Conservation (phyloP, 306 rosid species). For the Ormosia emarginata region DNA sequence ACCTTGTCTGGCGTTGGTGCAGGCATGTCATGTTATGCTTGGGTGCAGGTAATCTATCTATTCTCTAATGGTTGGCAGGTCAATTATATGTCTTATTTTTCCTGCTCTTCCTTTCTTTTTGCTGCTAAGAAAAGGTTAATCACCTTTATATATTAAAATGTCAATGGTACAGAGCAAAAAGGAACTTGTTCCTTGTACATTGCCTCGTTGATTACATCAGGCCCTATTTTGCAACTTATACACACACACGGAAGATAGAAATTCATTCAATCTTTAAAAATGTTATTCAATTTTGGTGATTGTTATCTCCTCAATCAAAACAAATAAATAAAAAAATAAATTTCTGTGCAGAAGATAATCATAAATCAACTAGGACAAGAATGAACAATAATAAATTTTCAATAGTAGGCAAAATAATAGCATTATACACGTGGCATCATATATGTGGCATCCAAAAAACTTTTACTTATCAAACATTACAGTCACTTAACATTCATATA, state of each 20-base stretch:
- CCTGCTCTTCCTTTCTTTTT: background rate
- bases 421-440: no score
- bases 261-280: background rate
- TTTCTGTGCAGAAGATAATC: background rate
- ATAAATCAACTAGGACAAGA: background rate
- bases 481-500: background rate
- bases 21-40: conserved; percentile 1
- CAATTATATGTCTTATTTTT: conserved; percentile 6
- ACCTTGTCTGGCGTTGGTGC: conserved; percentile 19
- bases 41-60: conserved; percentile 20
- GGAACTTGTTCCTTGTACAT: background rate
- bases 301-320: background rate
- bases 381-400: background rate
- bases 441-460: no score
- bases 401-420: no score
- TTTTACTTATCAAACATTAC: background rate
- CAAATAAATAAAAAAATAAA: background rate
- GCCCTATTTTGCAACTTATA: background rate
- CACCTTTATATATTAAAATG: background rate
- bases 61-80: conserved; percentile 28
- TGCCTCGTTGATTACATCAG: background rate
- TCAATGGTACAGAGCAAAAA: background rate
- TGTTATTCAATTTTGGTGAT: background rate
- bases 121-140: conserved; percentile 11
- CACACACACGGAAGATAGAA: background rate